phyloP scores from a whole-genome alignment of 768 basidiomycete species.

The Leccinum broughii region DNA sequence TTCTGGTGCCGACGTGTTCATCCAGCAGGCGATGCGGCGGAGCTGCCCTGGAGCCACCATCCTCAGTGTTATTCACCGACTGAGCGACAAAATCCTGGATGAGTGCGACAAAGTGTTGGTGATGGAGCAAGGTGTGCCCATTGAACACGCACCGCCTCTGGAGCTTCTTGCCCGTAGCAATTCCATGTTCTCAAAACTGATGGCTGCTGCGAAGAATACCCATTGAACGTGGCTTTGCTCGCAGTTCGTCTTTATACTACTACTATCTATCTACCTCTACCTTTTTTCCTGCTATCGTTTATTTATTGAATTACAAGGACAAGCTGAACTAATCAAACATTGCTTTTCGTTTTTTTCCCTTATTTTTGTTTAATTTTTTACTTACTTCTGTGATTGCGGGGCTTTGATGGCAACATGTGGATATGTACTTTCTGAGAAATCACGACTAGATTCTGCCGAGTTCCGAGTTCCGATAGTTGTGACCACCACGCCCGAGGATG shows the following conservation, averaged over 20 bases:
- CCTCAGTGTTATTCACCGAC: constrained; percentile 32
- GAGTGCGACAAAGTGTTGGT: constrained; percentile 35
- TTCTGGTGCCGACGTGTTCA: constrained; percentile 80
- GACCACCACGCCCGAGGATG: constrained; percentile 47
- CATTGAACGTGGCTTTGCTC: constrained; percentile 5
- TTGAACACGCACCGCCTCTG: constrained; percentile 28
- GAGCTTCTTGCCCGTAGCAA: constrained; percentile 24
- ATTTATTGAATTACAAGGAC: neutral
- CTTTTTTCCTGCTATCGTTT: neutral
- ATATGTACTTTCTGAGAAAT: neutral
- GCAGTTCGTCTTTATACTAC: neutral
- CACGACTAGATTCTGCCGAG: constrained; percentile 1
- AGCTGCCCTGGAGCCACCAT: constrained; percentile 33
- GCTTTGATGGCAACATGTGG: neutral
- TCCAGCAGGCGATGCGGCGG: constrained; percentile 36
- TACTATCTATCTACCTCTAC: neutral
- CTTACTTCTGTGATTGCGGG: neutral
- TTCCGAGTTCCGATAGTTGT: constrained; percentile 15
- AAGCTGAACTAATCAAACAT: neutral
- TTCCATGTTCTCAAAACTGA: constrained; percentile 31
- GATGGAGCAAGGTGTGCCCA: constrained; percentile 40
- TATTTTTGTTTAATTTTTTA: neutral
- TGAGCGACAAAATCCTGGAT: constrained; percentile 28
- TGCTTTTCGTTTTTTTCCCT: neutral
- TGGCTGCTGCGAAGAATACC: constrained; percentile 24